Conservation (phyloP, 306 rosid species). For the Sphenostylis stenocarpa region DNA sequence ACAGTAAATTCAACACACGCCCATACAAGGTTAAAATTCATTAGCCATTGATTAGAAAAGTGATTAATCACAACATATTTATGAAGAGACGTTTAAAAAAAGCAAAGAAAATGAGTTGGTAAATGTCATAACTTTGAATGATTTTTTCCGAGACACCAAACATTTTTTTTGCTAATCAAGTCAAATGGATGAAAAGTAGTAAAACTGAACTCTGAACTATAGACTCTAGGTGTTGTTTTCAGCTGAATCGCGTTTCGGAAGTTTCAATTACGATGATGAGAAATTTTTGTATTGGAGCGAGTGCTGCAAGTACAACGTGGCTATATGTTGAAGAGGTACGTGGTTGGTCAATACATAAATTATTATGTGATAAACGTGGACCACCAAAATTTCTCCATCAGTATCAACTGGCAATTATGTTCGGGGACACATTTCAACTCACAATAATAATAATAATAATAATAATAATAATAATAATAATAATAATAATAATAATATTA, state of each 20-base stretch:
- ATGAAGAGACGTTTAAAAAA: neutral
- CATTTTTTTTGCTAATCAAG: neutral
- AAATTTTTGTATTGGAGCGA: neutral
- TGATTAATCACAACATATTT: neutral
- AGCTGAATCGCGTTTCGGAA: conserved; percentile 16
- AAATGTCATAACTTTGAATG: neutral
- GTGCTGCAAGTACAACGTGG: conserved; percentile 37
- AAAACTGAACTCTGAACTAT: neutral
- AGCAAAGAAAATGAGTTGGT: neutral
- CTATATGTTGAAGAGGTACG: conserved; percentile 8
- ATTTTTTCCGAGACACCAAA: neutral
- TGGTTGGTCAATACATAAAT: conserved; percentile 27
- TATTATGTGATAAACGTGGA: conserved; percentile 30
- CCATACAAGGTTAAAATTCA: neutral
- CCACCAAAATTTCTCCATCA: conserved; percentile 33
- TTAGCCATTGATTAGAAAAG: neutral
- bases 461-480: conserved; percentile 11
- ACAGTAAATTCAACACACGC: conserved; percentile 9
- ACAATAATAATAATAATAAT: neutral
- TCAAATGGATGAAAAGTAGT: neutral
- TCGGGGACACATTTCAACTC: neutral
- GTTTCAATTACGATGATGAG: conserved; percentile 5
- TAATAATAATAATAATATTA: conserved; percentile 14
- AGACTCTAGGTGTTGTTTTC: conserved; percentile 19
- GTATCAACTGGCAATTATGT: conserved; percentile 32